Evolutionary conservation across 331 rosid genomes (phyloP), one percentile per base, ranked within the genome.

Genomic region (Acacia concinna): DNA sequence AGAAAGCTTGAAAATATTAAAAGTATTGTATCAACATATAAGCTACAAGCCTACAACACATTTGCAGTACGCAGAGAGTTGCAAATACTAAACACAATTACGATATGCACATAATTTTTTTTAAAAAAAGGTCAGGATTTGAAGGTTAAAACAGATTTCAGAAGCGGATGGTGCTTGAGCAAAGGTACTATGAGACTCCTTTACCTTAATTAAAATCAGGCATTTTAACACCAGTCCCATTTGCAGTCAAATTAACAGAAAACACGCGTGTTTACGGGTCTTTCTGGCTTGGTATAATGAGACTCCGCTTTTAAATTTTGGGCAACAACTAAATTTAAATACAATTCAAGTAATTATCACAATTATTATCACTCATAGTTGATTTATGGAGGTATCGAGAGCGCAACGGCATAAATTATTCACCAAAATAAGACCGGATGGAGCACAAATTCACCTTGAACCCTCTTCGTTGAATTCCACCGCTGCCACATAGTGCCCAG

Each of bases 401-500:
- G 5, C 8, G 63, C 41, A 4, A 62, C 56, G n/a, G 57, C 6
- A 11, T 38, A 40, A 66, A 59, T 38, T 12, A 75, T 37, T 30
- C 5, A 14, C 37, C 71, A 78, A 80, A 84, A 37, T 17, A 1
- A 68, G 35, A 34, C 21, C 13, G 74, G 56, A 4, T 6, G 6
- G 38, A 30, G 59, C 15, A 56, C 76, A 59, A 80, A 72, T 34
- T 64, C 75, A 95, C 98, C 97, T 84, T 60, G 89, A 80, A 44
- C 81, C 63, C 73, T 87, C 97, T 25, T 90, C 96, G 8, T 84
- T 88, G 77, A 87, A 65, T 68, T 90, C 91, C 8, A 86, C 83
- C 85, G 91, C 51, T 0, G 91, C 47, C 59, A 84, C 88, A 66
- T 92, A 90, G 73, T 85, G 92, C 11, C 76, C 76, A 12, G 91